These are phyloP conservation scores for Glaciozyma martinii DNA, from an alignment of 768 basidiomycete genomes.

Conservation along the genomic window DNA sequence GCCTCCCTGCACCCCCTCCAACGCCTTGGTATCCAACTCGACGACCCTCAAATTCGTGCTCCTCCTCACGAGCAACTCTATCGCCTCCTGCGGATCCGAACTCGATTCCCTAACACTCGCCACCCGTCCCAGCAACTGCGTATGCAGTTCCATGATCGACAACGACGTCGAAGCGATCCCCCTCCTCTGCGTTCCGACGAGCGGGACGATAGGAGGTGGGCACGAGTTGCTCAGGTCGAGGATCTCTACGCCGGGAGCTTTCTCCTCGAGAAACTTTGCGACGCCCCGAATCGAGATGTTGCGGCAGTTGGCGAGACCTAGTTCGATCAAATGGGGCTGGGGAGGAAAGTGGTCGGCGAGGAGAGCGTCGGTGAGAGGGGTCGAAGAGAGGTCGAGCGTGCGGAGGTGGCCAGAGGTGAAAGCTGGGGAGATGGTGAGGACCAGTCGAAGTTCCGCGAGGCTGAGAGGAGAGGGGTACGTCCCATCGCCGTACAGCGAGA, in stretches of 20 bases:
- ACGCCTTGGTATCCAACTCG: conserved; percentile 64
- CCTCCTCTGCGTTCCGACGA: conserved; percentile 49
- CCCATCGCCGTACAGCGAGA: conserved; percentile 81
- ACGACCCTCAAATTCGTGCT: conserved; percentile 70
- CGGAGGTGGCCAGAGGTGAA: conserved; percentile 64
- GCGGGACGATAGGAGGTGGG: conserved; percentile 51
- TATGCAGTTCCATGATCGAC: conserved; percentile 51
- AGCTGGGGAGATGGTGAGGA: conserved; percentile 67
- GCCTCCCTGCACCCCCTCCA: conserved; percentile 64
- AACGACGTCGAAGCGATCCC: conserved; percentile 45
- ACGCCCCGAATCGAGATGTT: conserved; percentile 57
- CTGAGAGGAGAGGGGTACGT: conserved; percentile 69
- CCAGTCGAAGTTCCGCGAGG: conserved; percentile 54
- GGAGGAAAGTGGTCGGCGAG: conserved; percentile 49
- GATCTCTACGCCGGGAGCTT: conserved; percentile 71
- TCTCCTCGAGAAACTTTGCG: conserved; percentile 57
- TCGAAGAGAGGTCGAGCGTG: conserved; percentile 83
- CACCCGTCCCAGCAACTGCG: conserved; percentile 46
- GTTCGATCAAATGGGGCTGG: conserved; percentile 66
- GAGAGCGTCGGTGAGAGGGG: conserved; percentile 57
- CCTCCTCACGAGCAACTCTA: conserved; percentile 44
- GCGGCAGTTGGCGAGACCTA: conserved; percentile 82
- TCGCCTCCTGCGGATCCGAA: conserved; percentile 30
- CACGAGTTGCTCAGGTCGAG: conserved; percentile 67
- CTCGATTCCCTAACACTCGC: conserved; percentile 35